Conservation (phyloP, 805 yeast genomes). For the Myxozyma udenii region DNA sequence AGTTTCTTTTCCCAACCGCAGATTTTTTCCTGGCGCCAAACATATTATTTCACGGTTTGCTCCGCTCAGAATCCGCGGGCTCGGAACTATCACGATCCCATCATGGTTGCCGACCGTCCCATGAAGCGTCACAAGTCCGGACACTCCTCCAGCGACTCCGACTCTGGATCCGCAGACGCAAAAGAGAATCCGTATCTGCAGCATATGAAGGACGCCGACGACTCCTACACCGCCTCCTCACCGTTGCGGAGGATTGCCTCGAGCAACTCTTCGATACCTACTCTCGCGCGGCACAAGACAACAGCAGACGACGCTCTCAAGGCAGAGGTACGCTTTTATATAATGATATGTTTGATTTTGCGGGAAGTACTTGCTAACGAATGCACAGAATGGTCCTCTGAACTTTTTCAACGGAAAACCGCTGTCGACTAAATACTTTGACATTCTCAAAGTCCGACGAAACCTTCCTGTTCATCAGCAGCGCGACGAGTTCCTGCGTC, state of each 20-base stretch:
- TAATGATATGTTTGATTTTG: constrained; percentile 4
- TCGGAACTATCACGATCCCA: no score
- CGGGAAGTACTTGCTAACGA: constrained; percentile 38
- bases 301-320: constrained; percentile 38
- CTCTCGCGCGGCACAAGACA: constrained; percentile 34
- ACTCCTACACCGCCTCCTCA: background rate
- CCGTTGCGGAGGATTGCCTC: background rate
- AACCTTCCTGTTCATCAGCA: constrained; percentile 93
- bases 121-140: background rate
- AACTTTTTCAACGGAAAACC: constrained; percentile 79
- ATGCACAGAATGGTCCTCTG: constrained; percentile 41
- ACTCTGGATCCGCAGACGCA: constrained; percentile 3
- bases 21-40: no score
- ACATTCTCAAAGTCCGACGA: constrained; percentile 73
- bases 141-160: background rate
- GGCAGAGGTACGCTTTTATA: constrained; percentile 36
- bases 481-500: constrained; percentile 78
- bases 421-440: constrained; percentile 66
- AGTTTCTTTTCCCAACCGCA: no score
- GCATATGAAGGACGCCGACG: constrained; percentile 32
- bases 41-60: no score
- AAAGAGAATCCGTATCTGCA: constrained; percentile 37
- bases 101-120: background rate
- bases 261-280: constrained; percentile 1
- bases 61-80: no score